Evolutionary conservation across 306 rosid species (phyloP).

Genomic region (Crataegus laevigata): DNA sequence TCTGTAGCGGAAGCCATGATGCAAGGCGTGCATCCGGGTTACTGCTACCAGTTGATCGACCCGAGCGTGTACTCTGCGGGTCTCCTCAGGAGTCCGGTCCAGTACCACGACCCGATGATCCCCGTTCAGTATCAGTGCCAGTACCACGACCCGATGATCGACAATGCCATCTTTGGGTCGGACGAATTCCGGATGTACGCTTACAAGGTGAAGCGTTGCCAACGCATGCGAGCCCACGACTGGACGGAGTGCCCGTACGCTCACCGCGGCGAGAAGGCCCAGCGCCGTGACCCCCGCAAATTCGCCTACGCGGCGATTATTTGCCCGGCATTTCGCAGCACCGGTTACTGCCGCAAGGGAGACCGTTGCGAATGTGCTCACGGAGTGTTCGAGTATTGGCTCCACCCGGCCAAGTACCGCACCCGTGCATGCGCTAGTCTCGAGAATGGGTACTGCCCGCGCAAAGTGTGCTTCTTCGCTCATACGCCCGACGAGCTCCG

Average conservation of each 20-base stretch:
- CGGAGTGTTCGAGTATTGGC: constrained; percentile 57
- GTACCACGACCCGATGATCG: constrained; percentile 1
- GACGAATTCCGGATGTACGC: constrained; percentile 52
- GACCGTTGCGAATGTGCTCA: constrained; percentile 42
- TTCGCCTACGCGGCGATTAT: constrained; percentile 29
- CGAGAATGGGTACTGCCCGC: constrained; percentile 10
- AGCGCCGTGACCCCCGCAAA: constrained; percentile 41
- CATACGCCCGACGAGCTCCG: constrained; percentile 39
- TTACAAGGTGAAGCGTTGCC: constrained; percentile 45
- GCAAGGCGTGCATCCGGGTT: constrained; percentile 2
- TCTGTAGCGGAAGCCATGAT: neutral
- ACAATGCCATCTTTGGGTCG: constrained; percentile 23
- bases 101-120: neutral
- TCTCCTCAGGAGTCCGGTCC: no score
- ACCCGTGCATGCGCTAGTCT: neutral
- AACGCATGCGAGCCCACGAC: constrained; percentile 39
- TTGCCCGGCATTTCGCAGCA: constrained; percentile 34
- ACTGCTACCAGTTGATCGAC: neutral
- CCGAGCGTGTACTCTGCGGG: neutral
- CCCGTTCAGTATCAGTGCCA: neutral
- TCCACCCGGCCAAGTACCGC: constrained; percentile 29
- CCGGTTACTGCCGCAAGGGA: constrained; percentile 31
- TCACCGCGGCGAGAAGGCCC: constrained; percentile 51
- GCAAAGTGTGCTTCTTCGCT: constrained; percentile 52
- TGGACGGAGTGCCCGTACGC: constrained; percentile 57